Evolutionary conservation across 768 basidiomycete genomes (phyloP).

Genomic region (Calocera viscosa): DNA sequence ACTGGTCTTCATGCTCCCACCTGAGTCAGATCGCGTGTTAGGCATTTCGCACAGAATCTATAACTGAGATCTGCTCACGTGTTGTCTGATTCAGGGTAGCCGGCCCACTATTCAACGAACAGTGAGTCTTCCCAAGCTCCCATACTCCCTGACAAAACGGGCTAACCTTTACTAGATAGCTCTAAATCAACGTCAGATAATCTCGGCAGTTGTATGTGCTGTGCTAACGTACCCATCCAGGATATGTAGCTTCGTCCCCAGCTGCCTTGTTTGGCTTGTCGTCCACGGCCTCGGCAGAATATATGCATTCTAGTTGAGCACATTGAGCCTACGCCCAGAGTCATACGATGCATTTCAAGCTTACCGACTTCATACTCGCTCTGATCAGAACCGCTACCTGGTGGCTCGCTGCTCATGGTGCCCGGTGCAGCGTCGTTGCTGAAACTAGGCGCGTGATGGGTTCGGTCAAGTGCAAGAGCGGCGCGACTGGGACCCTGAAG

Average conservation of each 20-base stretch:
- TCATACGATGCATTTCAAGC: not conserved
- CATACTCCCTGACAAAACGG: not conserved
- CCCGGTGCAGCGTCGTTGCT: not conserved
- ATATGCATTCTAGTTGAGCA: not conserved
- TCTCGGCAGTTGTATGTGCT: not conserved
- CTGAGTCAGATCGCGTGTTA: not conserved
- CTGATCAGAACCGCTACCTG: not conserved
- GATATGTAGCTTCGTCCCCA: not conserved
- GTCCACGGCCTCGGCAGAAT: not conserved
- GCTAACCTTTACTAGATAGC: not conserved
- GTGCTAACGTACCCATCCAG: not conserved
- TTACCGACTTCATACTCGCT: not conserved
- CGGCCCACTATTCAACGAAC: not conserved
- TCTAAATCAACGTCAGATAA: not conserved
- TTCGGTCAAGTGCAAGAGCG: too few relatives aligned
- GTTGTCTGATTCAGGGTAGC: not conserved
- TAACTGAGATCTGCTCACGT: not conserved
- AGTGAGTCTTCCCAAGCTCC: not conserved
- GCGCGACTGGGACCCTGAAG: too few relatives aligned
- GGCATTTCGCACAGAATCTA: not conserved
- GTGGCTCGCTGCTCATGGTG: not conserved
- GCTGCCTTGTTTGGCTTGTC: not conserved
- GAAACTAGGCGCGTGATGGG: too few relatives aligned
- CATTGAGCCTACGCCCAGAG: not conserved
- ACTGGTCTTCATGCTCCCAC: constrained; percentile 2